A percentile compares a stretch with the other conserved stretches of the same genome.
phyloP scores from a whole-genome alignment of 208 protist genomes.

The Trichomonas vaginalis region DNA sequence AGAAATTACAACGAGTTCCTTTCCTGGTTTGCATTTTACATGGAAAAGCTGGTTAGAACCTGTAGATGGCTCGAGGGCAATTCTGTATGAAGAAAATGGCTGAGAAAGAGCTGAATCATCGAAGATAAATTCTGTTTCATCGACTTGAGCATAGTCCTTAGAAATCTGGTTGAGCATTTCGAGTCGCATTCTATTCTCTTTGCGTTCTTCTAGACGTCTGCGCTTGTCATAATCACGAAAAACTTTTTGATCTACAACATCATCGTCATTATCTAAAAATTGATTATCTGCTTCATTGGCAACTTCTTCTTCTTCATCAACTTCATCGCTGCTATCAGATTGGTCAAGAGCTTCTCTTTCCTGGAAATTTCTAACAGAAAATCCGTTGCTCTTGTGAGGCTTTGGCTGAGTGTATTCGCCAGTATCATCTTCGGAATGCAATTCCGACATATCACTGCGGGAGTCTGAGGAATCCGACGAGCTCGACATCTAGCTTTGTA shows the following conservation, averaged over 20 bases:
- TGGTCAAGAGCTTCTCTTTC: neutral
- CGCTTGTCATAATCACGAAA: neutral
- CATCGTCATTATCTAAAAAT: neutral
- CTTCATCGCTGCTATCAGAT: neutral
- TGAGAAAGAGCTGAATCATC: neutral
- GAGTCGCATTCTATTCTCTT: neutral
- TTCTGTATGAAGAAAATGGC: neutral
- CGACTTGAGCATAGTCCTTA: neutral
- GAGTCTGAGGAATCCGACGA: neutral
- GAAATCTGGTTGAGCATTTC: neutral
- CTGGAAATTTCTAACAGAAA: neutral
- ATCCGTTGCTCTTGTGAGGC: neutral
- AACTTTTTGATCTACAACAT: neutral
- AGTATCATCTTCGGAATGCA: neutral
- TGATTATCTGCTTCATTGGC: neutral
- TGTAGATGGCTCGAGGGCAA: neutral
- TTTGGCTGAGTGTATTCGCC: neutral
- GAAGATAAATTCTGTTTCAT: neutral
- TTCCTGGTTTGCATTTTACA: neutral
- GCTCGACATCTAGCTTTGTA: neutral
- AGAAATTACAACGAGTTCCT: neutral
- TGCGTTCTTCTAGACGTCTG: neutral
- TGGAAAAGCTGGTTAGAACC: neutral
- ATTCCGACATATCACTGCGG: neutral
- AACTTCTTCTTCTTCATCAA: neutral